Percentiles rank a stretch among this genome's conserved stretches.
Evolutionary conservation across 2,329 filamentous ascomycete species (phyloP).

Genomic region (Geoglossum cookeanum): DNA sequence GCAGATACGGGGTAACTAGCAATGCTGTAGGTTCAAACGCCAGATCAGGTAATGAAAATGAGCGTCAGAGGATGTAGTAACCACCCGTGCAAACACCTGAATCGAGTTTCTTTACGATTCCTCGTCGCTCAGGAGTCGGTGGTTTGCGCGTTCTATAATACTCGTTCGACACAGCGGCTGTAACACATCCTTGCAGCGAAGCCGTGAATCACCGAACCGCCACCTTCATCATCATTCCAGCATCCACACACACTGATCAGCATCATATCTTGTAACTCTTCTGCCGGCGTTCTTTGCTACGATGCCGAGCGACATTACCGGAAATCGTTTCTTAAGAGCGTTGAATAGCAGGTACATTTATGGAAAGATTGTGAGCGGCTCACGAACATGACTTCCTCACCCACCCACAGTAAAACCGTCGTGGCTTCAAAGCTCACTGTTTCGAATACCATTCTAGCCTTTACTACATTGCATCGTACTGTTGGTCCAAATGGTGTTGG

Average conservation of each 20-base stretch:
- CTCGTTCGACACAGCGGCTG: no score
- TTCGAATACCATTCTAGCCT: conserved; percentile 37
- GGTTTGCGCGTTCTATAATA: no score
- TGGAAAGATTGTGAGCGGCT: conserved; percentile 5
- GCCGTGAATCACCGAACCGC: neutral
- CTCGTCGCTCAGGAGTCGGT: no score
- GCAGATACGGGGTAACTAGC: no score
- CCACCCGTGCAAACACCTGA: no score
- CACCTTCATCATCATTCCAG: neutral
- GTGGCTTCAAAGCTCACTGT: neutral
- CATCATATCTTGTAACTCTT: neutral
- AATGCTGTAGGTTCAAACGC: no score
- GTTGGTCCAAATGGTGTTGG: conserved; percentile 71
- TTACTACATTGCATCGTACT: conserved; percentile 71
- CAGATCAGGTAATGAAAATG: no score
- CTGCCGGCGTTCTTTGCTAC: neutral
- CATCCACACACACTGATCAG: neutral
- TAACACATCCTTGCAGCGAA: no score
- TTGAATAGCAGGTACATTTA: conserved; percentile 7
- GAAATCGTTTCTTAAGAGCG: neutral
- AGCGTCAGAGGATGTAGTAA: no score
- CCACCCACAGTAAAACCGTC: neutral
- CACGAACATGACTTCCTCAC: neutral
- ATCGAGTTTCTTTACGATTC: no score
- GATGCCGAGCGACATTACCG: neutral